These are phyloP conservation scores for Helotiales sp. DNA, from an alignment of 2,329 filamentous ascomycete genomes.

Conservation along the genomic window DNA sequence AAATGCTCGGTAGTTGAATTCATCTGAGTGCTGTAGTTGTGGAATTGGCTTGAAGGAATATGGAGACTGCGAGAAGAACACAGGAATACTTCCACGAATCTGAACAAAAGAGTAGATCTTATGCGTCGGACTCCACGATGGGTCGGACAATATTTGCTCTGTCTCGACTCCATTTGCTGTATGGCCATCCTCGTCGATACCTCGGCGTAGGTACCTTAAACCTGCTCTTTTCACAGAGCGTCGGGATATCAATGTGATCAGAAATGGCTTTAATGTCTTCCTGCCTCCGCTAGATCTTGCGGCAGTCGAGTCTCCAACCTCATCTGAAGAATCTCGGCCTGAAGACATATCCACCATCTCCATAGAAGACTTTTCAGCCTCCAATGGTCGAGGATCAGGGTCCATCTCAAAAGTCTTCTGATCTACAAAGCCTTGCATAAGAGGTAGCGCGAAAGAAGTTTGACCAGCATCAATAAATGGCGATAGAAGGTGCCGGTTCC, in stretches of 20 bases:
- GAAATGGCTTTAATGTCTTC: constrained; percentile 30
- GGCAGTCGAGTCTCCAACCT: constrained; percentile 25
- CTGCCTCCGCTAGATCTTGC: constrained; percentile 13
- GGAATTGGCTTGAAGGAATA: constrained; percentile 91
- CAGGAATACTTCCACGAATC: constrained; percentile 83
- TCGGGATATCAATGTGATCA: constrained; percentile 90
- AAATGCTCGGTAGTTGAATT: constrained; percentile 77
- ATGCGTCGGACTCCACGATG: constrained; percentile 59
- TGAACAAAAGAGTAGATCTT: constrained; percentile 85
- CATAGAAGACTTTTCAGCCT: constrained; percentile 44
- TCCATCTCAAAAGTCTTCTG: constrained; percentile 80
- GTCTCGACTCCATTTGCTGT: constrained; percentile 92
- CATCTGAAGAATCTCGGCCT: constrained; percentile 12
- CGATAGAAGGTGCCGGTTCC: constrained; percentile 76
- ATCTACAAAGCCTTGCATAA: constrained; percentile 94
- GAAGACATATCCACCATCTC: constrained; percentile 41
- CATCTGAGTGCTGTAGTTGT: constrained; percentile 74
- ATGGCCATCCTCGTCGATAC: constrained; percentile 85
- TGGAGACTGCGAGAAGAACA: constrained; percentile 94
- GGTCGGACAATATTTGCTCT: constrained; percentile 82
- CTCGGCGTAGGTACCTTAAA: constrained; percentile 84
- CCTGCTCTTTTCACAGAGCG: constrained; percentile 84
- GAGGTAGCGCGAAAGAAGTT: constrained; percentile 70
- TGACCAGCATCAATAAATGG: constrained; percentile 76
- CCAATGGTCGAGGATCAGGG: constrained; percentile 49